A percentile compares a stretch with the other conserved stretches of the same genome.
Evolutionary conservation across 2,329 filamentous ascomycete species (phyloP).

Genomic region (Calonectria henricotiae): DNA sequence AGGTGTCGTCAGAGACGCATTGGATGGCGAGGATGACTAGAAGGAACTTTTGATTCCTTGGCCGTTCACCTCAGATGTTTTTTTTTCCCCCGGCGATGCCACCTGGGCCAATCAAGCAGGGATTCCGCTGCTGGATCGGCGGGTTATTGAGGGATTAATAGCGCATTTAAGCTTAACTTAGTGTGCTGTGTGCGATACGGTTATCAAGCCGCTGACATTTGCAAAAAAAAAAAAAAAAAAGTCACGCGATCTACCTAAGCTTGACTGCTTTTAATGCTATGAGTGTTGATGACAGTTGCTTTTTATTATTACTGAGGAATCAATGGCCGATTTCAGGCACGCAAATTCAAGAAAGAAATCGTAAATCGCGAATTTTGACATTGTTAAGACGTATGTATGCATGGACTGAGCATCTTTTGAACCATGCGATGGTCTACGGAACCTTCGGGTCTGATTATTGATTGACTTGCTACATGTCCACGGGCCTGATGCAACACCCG

Average conservation of each 20-base stretch:
- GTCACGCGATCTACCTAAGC: not conserved
- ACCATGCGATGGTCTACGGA: no score
- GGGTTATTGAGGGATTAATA: slow-evolving; percentile 14
- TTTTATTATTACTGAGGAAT: no score
- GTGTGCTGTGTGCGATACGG: slow-evolving; percentile 3
- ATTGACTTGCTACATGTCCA: no score
- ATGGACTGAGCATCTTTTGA: no score
- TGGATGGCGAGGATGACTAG: slow-evolving; percentile 11
- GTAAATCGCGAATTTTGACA: no score
- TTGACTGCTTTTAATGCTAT: no score
- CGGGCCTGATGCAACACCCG: no score
- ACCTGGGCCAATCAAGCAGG: not conserved
- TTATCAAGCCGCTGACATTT: not conserved
- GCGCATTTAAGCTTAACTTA: slow-evolving; percentile 23
- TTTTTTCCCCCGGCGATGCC: slow-evolving; percentile 16
- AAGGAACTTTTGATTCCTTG: slow-evolving; percentile 33
- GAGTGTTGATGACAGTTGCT: no score
- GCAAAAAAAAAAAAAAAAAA: not conserved
- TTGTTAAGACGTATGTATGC: no score
- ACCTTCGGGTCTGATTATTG: no score
- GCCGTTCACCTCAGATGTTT: slow-evolving; percentile 20
- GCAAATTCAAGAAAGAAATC: no score
- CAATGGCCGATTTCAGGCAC: no score
- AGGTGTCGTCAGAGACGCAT: not conserved
- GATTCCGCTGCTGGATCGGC: not conserved